Percentiles rank a stretch among this genome's conserved stretches.
phyloP scores from a whole-genome alignment of 495 filamentous ascomycete genomes.

The Delitschia confertaspora region DNA sequence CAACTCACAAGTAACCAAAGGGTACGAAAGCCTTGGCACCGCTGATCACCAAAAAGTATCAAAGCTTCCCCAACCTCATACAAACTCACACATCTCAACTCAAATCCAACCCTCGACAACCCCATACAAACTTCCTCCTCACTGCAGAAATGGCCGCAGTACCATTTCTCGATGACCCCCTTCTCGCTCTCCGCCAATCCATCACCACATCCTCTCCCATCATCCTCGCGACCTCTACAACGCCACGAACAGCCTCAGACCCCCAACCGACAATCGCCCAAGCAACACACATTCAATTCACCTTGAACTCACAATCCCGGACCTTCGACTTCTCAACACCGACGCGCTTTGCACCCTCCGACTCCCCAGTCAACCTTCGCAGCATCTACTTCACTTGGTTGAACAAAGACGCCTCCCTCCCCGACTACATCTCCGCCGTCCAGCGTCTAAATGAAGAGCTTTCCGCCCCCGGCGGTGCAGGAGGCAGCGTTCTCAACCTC shows the following conservation, averaged over 20 bases:
- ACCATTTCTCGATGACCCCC: slow-evolving; percentile 48
- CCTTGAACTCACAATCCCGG: slow-evolving; percentile 47
- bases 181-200: slow-evolving; percentile 68
- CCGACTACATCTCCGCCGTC: slow-evolving; percentile 79
- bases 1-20: neutral
- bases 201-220: slow-evolving; percentile 59
- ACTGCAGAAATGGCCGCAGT: slow-evolving; percentile 27
- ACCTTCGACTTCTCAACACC: slow-evolving; percentile 63
- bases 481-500: slow-evolving; percentile 65
- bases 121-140: neutral
- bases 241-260: slow-evolving; percentile 43
- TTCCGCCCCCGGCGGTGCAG: slow-evolving; percentile 44
- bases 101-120: neutral
- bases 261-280: slow-evolving; percentile 51
- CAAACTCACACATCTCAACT: neutral
- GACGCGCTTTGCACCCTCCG: slow-evolving; percentile 74
- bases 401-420: slow-evolving; percentile 78
- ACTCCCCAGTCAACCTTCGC: slow-evolving; percentile 73
- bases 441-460: slow-evolving; percentile 75
- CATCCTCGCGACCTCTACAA: slow-evolving; percentile 58
- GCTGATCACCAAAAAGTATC: neutral
- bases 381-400: slow-evolving; percentile 92
- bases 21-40: slow-evolving; percentile 7
- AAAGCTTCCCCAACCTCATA: neutral
- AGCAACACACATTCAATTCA: slow-evolving; percentile 78